phyloP scores from a whole-genome alignment of 202 grass and related monocot species.

The Carex arenaria region DNA sequence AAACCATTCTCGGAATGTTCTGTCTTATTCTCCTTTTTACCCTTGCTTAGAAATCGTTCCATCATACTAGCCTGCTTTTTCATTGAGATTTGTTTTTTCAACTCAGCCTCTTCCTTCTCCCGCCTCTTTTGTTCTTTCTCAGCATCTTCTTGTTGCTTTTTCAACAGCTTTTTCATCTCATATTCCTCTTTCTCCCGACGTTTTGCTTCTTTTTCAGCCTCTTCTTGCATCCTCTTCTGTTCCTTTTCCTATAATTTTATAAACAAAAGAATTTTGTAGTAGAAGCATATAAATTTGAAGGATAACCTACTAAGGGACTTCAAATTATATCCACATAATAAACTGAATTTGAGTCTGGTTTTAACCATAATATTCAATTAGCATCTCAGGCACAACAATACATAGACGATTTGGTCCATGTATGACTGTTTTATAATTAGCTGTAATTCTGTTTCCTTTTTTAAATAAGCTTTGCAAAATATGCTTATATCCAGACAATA shows the following conservation, averaged over 20 bases:
- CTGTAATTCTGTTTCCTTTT: background rate
- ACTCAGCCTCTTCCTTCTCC: constrained; percentile 71
- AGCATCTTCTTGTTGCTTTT: constrained; percentile 79
- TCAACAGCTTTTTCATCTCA: constrained; percentile 62
- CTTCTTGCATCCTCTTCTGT: constrained; percentile 54
- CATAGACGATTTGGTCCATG: background rate
- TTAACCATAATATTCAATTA: background rate
- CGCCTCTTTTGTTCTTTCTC: constrained; percentile 58
- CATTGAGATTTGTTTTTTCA: constrained; percentile 61
- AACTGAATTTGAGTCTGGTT: constrained; percentile 1
- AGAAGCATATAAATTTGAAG: background rate
- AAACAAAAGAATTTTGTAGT: background rate
- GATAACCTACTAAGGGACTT: background rate
- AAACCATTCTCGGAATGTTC: constrained; percentile 31
- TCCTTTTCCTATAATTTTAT: constrained; percentile 45
- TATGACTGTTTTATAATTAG: background rate
- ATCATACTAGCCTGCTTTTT: constrained; percentile 92
- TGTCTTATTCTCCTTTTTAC: constrained; percentile 40
- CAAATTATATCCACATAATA: background rate
- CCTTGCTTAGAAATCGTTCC: constrained; percentile 67
- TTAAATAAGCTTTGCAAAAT: background rate
- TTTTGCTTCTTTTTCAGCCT: constrained; percentile 66
- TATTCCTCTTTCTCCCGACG: constrained; percentile 78
- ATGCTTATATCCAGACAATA: background rate
- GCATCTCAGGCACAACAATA: background rate